Evolutionary conservation across 2,329 filamentous ascomycete species (phyloP).

Genomic region (Aureobasidium sp.): DNA sequence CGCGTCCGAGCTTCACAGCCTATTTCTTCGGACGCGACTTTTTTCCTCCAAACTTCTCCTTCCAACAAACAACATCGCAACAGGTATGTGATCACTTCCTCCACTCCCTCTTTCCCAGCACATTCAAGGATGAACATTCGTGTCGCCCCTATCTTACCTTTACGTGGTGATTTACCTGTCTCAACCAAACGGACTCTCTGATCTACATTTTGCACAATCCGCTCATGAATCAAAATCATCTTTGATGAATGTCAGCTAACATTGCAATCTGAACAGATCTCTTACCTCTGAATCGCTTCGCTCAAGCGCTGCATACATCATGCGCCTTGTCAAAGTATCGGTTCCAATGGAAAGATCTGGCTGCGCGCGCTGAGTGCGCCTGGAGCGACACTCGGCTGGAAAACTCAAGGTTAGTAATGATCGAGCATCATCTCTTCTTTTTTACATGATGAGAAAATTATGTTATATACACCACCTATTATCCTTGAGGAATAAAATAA

Average conservation of each 20-base stretch:
- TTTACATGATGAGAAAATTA: constrained; percentile 35
- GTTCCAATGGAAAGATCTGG: background rate
- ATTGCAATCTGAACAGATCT: constrained; percentile 9
- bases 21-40: constrained; percentile 10
- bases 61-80: constrained; percentile 1
- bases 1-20: constrained; percentile 10
- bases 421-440: background rate
- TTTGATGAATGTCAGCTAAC: constrained; percentile 12
- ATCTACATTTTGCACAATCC: constrained; percentile 22
- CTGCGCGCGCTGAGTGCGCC: background rate
- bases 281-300: background rate
- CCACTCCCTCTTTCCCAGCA: background rate
- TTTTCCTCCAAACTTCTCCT: background rate
- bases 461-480: constrained; percentile 43
- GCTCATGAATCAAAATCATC: background rate
- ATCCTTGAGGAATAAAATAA: constrained; percentile 33
- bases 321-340: constrained; percentile 9
- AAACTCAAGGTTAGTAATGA: background rate
- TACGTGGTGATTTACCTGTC: constrained; percentile 53
- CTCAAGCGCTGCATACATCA: constrained; percentile 1
- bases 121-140: constrained; percentile 40
- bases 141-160: constrained; percentile 56
- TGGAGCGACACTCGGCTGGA: background rate
- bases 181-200: constrained; percentile 52
- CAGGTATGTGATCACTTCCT: constrained; percentile 10